Evolutionary conservation across 495 filamentous ascomycete genomes (phyloP).

Genomic region (Recurvomyces mirabilis): DNA sequence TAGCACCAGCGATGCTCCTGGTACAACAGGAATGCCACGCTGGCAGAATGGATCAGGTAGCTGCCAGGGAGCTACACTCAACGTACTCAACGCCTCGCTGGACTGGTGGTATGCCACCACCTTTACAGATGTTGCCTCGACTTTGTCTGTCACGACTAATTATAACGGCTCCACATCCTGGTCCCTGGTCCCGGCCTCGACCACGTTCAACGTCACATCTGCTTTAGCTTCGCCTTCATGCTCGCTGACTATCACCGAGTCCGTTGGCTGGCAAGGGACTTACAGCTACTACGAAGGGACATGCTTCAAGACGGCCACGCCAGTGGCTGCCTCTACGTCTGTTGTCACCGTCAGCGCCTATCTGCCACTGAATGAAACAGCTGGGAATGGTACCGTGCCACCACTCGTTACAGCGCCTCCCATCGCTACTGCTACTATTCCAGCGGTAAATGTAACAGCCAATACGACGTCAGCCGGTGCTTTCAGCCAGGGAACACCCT

Average conservation of each 20-base stretch:
- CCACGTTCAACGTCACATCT: slow-evolving; percentile 25
- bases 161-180: slow-evolving; percentile 10
- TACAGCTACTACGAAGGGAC: slow-evolving; percentile 14
- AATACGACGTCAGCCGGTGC: slow-evolving; percentile 5
- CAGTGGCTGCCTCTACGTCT: slow-evolving; percentile 24
- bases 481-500: slow-evolving; percentile 21
- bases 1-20: neutral
- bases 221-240: slow-evolving; percentile 11
- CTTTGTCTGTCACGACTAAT: slow-evolving; percentile 2
- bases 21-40: too few species aligned
- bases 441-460: neutral
- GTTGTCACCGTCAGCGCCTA: slow-evolving; percentile 19
- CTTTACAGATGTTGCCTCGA: slow-evolving; percentile 16
- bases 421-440: slow-evolving; percentile 15
- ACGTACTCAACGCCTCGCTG: slow-evolving; percentile 15
- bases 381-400: slow-evolving; percentile 13
- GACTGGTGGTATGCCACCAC: slow-evolving; percentile 19
- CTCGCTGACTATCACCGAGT: slow-evolving; percentile 1
- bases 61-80: slow-evolving; percentile 15
- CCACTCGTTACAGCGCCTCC: slow-evolving; percentile 11
- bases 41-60: too few species aligned
- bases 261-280: slow-evolving; percentile 9
- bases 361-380: slow-evolving; percentile 15
- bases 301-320: slow-evolving; percentile 17
- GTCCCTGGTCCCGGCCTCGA: slow-evolving; percentile 10